Percentiles rank a stretch among this genome's conserved stretches.
These are phyloP conservation scores for Magnaporthiopsis poae DNA, from an alignment of 2,329 filamentous ascomycete genomes.

Conservation along the genomic window DNA sequence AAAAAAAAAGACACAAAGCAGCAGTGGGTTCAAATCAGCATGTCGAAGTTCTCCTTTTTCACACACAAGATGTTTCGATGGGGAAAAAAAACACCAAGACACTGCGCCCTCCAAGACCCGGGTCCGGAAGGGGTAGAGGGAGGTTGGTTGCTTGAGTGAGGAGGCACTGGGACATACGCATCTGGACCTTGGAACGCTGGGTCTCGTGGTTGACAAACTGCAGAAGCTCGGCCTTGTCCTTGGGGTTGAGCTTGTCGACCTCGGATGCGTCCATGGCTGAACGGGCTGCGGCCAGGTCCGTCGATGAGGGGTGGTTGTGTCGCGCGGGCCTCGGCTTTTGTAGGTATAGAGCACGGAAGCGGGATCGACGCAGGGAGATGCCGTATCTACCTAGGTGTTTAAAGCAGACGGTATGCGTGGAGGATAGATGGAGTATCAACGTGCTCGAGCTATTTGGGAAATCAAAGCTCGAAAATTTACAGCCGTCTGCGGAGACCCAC, in stretches of 20 bases:
- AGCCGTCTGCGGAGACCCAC: no score
- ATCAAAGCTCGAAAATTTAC: neutral
- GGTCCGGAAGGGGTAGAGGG: neutral
- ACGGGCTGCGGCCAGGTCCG: neutral
- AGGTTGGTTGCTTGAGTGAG: neutral
- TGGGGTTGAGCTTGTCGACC: conserved; percentile 64
- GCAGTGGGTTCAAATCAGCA: neutral
- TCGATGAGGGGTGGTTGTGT: neutral
- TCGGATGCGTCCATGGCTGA: conserved; percentile 45
- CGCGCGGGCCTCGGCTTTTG: no score
- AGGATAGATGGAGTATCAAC: no score
- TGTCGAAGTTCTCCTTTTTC: no score
- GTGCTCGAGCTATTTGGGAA: no score
- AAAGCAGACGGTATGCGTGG: no score
- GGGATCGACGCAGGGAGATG: neutral
- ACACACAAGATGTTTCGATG: neutral
- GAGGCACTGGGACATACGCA: conserved; percentile 37
- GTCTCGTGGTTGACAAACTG: conserved; percentile 76
- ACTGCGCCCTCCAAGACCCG: neutral
- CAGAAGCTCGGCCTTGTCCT: conserved; percentile 79
- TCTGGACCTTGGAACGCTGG: conserved; percentile 64
- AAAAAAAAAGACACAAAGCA: neutral
- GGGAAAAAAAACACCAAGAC: no score
- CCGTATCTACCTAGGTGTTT: no score
- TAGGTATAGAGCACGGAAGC: neutral